phyloP scores from a whole-genome alignment of 352 stramenopile species.

The Pythium dissimile region DNA sequence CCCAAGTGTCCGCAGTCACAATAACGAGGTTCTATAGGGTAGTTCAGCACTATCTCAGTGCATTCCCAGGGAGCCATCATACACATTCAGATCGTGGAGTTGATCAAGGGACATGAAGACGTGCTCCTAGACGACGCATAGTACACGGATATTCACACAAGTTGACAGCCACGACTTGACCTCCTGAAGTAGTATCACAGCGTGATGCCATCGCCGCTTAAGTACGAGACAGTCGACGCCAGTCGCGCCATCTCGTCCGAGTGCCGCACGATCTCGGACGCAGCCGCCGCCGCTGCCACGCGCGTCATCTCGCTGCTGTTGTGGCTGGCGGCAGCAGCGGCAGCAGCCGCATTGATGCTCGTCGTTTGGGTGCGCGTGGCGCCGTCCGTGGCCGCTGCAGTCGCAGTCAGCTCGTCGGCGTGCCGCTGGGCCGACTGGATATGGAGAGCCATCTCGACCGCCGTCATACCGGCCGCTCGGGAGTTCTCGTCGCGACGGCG shows the following conservation, averaged over 20 bases:
- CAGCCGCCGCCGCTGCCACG: slow-evolving; percentile 13
- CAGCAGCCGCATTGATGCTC: slow-evolving; percentile 8
- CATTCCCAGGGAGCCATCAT: neutral
- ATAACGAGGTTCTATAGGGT: neutral
- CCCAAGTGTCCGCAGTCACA: neutral
- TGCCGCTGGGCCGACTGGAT: slow-evolving; percentile 25
- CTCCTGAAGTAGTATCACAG: slow-evolving; percentile 27
- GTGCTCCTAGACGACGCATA: neutral
- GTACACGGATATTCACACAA: neutral
- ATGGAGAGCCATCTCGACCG: slow-evolving; percentile 28
- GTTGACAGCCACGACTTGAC: neutral
- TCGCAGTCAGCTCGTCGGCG: slow-evolving; percentile 7
- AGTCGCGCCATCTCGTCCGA: slow-evolving; percentile 59
- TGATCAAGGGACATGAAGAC: neutral
- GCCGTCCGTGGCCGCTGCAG: neutral
- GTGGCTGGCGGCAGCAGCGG: slow-evolving; percentile 14
- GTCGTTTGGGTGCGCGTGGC: neutral
- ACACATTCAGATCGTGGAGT: neutral
- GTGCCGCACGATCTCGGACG: slow-evolving; percentile 40
- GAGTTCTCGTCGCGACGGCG: slow-evolving; percentile 17
- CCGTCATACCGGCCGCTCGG: slow-evolving; percentile 14
- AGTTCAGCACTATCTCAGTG: neutral
- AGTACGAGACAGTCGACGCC: slow-evolving; percentile 57
- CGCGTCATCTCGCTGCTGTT: slow-evolving; percentile 17
- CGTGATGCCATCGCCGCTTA: slow-evolving; percentile 60